Evolutionary conservation across 2,329 filamentous ascomycete genomes (phyloP).

Genomic region (Hymenoscyphus repandus): DNA sequence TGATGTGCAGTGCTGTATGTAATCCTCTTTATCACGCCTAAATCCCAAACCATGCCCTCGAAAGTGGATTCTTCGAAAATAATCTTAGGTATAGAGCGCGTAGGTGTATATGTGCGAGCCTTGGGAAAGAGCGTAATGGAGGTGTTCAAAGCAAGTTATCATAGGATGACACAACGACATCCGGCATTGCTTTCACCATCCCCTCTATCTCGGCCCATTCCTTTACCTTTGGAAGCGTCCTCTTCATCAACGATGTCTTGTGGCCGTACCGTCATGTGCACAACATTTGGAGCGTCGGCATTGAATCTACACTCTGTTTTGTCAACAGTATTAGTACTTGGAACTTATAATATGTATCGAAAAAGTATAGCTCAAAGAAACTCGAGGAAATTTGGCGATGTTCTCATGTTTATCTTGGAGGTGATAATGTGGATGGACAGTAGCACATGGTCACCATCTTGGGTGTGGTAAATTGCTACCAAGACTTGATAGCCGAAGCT

Average conservation of each 20-base stretch:
- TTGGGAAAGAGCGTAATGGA: not conserved
- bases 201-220: slow-evolving; percentile 41
- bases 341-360: not conserved
- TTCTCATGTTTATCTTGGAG: not conserved
- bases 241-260: slow-evolving; percentile 78
- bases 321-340: not conserved
- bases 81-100: too few species aligned
- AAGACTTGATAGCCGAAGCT: not conserved
- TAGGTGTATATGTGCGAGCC: not conserved
- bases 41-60: not conserved
- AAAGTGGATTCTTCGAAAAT: not conserved
- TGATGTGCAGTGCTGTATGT: not conserved
- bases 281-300: slow-evolving; percentile 69
- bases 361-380: not conserved
- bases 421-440: not conserved
- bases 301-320: slow-evolving; percentile 71
- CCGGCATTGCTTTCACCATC: slow-evolving; percentile 51
- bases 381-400: too few species aligned
- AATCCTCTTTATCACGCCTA: not conserved
- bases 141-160: slow-evolving; percentile 18
- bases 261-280: slow-evolving; percentile 92
- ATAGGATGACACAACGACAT: slow-evolving; percentile 62
- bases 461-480: not conserved
- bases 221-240: slow-evolving; percentile 30
- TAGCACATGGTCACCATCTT: not conserved